Evolutionary conservation across 352 stramenopile species (phyloP).

Genomic region (Phytopythium helicoides): DNA sequence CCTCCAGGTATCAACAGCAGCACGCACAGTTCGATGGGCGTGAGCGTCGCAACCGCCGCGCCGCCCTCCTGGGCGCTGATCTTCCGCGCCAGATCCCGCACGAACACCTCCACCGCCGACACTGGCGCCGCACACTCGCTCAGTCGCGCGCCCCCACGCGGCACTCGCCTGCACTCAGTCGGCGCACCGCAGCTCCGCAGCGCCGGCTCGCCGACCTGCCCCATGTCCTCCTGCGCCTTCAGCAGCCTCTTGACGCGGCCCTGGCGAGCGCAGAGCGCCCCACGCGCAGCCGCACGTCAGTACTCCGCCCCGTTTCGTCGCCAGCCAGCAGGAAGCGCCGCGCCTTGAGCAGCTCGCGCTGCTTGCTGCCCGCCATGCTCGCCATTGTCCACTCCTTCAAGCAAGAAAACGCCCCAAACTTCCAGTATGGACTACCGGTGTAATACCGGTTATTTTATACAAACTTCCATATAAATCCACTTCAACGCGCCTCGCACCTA

Average conservation of each 20-base stretch:
- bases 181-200: conserved; percentile 41
- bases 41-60: conserved; percentile 19
- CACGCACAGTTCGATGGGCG: conserved; percentile 59
- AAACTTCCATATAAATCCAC: too few species aligned
- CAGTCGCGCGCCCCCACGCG: too few species aligned
- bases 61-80: conserved; percentile 23
- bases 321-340: too few species aligned
- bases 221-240: conserved; percentile 69
- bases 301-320: too few species aligned
- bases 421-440: too few species aligned
- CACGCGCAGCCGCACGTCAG: not conserved
- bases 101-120: conserved; percentile 54
- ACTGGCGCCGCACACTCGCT: too few species aligned
- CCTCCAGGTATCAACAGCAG: not conserved
- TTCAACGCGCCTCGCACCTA: too few species aligned
- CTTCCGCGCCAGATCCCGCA: conserved; percentile 49
- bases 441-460: too few species aligned
- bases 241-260: conserved; percentile 68
- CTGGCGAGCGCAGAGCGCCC: conserved; percentile 9
- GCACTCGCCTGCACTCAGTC: too few species aligned
- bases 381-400: too few species aligned
- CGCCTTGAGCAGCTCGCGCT: conserved; percentile 64
- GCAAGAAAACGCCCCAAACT: too few species aligned
- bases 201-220: conserved; percentile 53
- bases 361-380: conserved; percentile 1